phyloP scores from a whole-genome alignment of 2,329 filamentous ascomycete species.

The Arthrobotrys iridis region DNA sequence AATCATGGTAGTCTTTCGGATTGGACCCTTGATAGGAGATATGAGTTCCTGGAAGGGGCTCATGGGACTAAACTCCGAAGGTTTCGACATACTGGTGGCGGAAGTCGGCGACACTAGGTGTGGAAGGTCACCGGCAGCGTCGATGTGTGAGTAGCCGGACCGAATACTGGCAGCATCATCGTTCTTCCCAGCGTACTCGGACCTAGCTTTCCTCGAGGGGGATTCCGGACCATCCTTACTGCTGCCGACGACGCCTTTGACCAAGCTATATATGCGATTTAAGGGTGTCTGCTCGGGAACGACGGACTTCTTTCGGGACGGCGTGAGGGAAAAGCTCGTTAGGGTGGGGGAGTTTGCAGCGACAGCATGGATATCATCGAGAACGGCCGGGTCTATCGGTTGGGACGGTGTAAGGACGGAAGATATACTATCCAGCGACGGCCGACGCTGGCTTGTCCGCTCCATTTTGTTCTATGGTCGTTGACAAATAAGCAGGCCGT shows the following conservation, averaged over 20 bases:
- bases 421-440: constrained; percentile 49
- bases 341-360: constrained; percentile 42
- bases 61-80: constrained; percentile 28
- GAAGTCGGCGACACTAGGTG: constrained; percentile 31
- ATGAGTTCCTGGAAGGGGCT: constrained; percentile 52
- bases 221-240: constrained; percentile 36
- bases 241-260: constrained; percentile 46
- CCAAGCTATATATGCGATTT: constrained; percentile 52
- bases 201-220: constrained; percentile 21
- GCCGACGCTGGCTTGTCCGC: constrained; percentile 32
- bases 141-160: constrained; percentile 51
- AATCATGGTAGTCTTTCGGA: constrained; percentile 19
- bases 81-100: constrained; percentile 9
- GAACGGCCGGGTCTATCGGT: constrained; percentile 46
- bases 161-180: constrained; percentile 49
- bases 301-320: constrained; percentile 30
- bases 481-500: neutral
- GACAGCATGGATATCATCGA: constrained; percentile 49
- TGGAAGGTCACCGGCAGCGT: constrained; percentile 32
- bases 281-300: constrained; percentile 47
- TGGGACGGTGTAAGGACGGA: constrained; percentile 34
- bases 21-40: constrained; percentile 48
- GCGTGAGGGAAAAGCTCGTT: constrained; percentile 43
- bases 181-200: constrained; percentile 30
- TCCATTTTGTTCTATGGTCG: constrained; percentile 29